Percentiles rank a stretch among this genome's conserved stretches.
Conservation (phyloP, 2,329 filamentous ascomycete species). For the Malbranchea zuffiana region DNA sequence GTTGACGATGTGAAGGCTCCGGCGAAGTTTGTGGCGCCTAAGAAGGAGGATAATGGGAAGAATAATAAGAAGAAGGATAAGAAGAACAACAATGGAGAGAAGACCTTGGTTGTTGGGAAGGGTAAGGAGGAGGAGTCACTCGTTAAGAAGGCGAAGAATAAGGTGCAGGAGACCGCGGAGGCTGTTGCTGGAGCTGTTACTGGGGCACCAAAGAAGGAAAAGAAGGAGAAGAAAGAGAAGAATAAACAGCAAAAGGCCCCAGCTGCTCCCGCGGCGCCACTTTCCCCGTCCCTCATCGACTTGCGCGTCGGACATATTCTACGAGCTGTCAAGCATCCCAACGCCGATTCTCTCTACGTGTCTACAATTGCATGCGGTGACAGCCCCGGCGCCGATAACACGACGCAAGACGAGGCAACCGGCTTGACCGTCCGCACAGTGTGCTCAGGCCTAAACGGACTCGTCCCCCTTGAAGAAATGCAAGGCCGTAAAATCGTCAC, state of each 20-base stretch:
- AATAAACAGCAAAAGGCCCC: slow-evolving; percentile 62
- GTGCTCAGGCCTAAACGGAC: slow-evolving; percentile 90
- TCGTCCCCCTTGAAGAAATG: slow-evolving; percentile 90
- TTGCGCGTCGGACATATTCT: slow-evolving; percentile 95
- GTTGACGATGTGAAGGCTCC: slow-evolving; percentile 71
- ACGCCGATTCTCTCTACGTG: slow-evolving; percentile 91
- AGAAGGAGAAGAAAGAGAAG: slow-evolving; percentile 77
- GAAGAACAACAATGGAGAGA: slow-evolving; percentile 55
- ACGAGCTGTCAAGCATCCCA: slow-evolving; percentile 88
- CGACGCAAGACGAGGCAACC: slow-evolving; percentile 64
- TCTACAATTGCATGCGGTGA: slow-evolving; percentile 94
- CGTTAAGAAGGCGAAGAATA: slow-evolving; percentile 35
- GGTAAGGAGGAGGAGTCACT: slow-evolving; percentile 39
- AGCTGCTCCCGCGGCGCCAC: slow-evolving; percentile 58
- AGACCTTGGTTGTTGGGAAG: slow-evolving; percentile 30
- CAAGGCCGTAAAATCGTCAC: slow-evolving; percentile 90
- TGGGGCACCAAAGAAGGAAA: slow-evolving; percentile 42
- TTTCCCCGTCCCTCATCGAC: slow-evolving; percentile 79
- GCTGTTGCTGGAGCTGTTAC: slow-evolving; percentile 22
- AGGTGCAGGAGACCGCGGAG: slow-evolving; percentile 40
- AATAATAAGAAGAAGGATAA: slow-evolving; percentile 99
- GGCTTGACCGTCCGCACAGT: slow-evolving; percentile 88
- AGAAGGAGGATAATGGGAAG: slow-evolving; percentile 89
- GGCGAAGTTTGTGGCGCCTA: slow-evolving; percentile 78
- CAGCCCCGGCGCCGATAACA: slow-evolving; percentile 73